phyloP scores from a whole-genome alignment of 1,284 basidiomycete species.

The Leccinum colubrinum region DNA sequence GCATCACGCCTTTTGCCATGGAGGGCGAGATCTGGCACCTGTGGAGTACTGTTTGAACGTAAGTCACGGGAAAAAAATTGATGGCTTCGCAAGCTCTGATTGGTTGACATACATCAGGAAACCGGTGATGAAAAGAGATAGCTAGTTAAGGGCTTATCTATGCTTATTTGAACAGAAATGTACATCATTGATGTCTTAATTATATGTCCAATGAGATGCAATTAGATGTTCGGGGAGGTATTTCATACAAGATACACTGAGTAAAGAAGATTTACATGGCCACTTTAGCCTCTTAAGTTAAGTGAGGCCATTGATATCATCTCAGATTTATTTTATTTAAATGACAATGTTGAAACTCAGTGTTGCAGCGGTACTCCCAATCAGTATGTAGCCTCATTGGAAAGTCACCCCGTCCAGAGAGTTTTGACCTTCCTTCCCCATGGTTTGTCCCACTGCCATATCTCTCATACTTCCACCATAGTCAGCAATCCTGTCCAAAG shows the following conservation, averaged over 20 bases:
- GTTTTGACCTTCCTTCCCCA: background rate
- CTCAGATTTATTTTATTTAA: background rate
- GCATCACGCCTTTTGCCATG: too few relatives aligned
- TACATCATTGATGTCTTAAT: background rate
- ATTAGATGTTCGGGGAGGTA: background rate
- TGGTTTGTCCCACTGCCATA: background rate
- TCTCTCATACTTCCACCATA: background rate
- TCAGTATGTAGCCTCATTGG: background rate
- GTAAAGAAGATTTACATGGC: background rate
- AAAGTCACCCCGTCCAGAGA: background rate
- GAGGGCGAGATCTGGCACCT: too few relatives aligned
- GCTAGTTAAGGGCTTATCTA: background rate
- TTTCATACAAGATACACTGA: background rate
- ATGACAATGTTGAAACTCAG: background rate
- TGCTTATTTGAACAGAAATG: background rate
- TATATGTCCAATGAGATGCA: background rate
- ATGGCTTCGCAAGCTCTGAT: too few relatives aligned
- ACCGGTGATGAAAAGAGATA: background rate
- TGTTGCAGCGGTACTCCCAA: background rate
- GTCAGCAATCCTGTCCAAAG: background rate
- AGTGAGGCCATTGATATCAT: background rate
- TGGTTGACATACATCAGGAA: background rate
- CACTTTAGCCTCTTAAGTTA: background rate
- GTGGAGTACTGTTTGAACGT: too few relatives aligned
- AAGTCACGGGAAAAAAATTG: too few relatives aligned